Conservation (phyloP, 129 eudicot species). For the Saposhnikovia divaricata region DNA sequence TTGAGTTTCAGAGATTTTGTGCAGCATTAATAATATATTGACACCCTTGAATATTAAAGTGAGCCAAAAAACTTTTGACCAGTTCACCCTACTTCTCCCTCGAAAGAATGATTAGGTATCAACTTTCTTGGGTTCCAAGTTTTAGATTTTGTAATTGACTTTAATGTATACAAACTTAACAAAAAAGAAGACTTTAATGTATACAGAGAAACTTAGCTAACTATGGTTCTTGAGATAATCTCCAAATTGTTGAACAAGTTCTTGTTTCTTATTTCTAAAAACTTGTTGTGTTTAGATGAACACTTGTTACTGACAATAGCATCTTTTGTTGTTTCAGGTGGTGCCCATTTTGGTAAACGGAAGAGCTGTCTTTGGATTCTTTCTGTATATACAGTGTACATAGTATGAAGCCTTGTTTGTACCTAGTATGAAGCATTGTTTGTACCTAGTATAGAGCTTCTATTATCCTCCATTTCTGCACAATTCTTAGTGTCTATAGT, state of each 20-base stretch:
- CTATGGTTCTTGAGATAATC: neutral
- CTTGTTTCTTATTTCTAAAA: neutral
- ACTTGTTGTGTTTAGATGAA: neutral
- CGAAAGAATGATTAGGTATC: neutral
- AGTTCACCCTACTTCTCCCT: neutral
- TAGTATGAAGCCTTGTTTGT: neutral
- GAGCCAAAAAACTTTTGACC: neutral
- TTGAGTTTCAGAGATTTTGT: neutral
- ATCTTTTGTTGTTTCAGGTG: conserved; percentile 31
- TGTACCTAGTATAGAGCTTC: neutral
- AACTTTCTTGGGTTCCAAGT: neutral
- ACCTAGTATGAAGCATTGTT: neutral
- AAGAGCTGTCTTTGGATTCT: neutral
- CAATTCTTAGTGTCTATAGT: neutral
- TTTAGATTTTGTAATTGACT: neutral
- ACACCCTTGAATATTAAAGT: neutral
- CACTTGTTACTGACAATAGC: neutral
- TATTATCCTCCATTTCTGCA: neutral
- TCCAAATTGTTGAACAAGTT: neutral
- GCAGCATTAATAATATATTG: neutral
- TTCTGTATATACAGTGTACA: conserved; percentile 5
- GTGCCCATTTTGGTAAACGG: conserved; percentile 44
- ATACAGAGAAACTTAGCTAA: neutral
- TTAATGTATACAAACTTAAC: neutral
- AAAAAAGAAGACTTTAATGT: too few species aligned